Evolutionary conservation across 2,329 filamentous ascomycete species (phyloP).

Genomic region (Aspergillus aculeatinus): DNA sequence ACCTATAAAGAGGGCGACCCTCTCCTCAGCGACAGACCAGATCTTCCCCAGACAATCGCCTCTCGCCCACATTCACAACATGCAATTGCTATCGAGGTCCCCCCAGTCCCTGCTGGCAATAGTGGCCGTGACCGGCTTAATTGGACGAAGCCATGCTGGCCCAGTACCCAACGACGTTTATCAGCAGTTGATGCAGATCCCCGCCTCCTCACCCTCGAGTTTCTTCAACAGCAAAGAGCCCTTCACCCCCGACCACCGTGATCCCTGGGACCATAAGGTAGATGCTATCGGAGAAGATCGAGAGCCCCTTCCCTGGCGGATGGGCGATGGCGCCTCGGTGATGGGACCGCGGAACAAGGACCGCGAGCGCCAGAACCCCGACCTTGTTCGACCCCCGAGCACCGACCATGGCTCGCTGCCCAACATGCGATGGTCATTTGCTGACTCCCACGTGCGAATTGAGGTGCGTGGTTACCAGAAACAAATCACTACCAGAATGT

Average conservation of each 20-base stretch:
- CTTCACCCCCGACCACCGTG: constrained; percentile 2
- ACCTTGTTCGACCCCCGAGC: constrained; percentile 6
- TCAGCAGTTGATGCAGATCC: constrained; percentile 5
- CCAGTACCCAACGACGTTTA: constrained; percentile 6
- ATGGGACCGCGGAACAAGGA: constrained; percentile 9
- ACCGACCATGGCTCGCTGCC: constrained; percentile 10
- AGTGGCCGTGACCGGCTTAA: constrained; percentile 1
- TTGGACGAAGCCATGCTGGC: not conserved
- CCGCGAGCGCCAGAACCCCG: constrained; percentile 10
- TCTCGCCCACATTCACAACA: not conserved
- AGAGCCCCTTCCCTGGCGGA: constrained; percentile 9
- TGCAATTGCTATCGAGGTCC: not conserved
- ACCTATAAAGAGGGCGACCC: not conserved
- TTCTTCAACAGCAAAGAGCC: constrained; percentile 2
- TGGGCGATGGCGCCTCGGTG: constrained; percentile 6
- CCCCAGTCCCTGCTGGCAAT: not conserved
- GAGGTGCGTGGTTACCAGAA: not conserved
- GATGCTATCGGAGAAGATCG: constrained; percentile 4
- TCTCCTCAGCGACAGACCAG: not conserved
- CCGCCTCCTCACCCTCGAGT: constrained; percentile 3
- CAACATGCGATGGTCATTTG: constrained; percentile 10
- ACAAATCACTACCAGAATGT: not conserved
- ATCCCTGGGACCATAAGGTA: constrained; percentile 7
- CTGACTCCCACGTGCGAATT: constrained; percentile 7
- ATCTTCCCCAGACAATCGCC: not conserved